phyloP scores from a whole-genome alignment of 1,284 basidiomycete genomes.

The Fomes fomentarius region DNA sequence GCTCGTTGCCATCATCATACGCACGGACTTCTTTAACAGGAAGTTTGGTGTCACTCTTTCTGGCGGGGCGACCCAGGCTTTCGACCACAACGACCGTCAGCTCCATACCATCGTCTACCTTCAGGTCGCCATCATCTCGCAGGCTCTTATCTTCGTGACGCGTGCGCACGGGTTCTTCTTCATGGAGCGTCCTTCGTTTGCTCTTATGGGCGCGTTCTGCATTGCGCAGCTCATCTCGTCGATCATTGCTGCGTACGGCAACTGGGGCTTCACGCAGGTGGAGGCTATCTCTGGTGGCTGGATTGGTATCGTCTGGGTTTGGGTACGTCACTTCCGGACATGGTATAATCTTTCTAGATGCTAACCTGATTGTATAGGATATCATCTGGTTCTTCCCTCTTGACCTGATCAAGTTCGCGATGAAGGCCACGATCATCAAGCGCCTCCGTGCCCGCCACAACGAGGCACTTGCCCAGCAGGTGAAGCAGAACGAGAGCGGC shows the following conservation, averaged over 20 bases:
- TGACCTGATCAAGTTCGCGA: slow-evolving; percentile 94
- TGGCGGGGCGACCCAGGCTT: slow-evolving; percentile 36
- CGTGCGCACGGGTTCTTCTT: slow-evolving; percentile 98
- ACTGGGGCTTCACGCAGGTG: slow-evolving; percentile 92
- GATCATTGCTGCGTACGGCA: slow-evolving; percentile 91
- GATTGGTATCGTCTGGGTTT: slow-evolving; percentile 97
- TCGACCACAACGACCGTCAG: slow-evolving; percentile 72
- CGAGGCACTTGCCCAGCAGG: slow-evolving; percentile 38
- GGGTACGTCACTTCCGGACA: slow-evolving; percentile 51
- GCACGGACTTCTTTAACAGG: slow-evolving; percentile 90
- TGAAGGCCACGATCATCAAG: slow-evolving; percentile 93
- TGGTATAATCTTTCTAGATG: slow-evolving; percentile 1
- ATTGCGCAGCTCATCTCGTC: slow-evolving; percentile 93
- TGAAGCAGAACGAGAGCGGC: slow-evolving; percentile 52
- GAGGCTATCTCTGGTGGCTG: slow-evolving; percentile 83
- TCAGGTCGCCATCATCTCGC: slow-evolving; percentile 97
- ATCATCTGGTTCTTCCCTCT: slow-evolving; percentile 95
- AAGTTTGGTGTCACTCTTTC: slow-evolving; percentile 78
- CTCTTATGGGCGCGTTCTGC: slow-evolving; percentile 89
- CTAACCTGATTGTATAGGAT: slow-evolving; percentile 53
- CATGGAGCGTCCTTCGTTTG: slow-evolving; percentile 94
- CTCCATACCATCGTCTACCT: slow-evolving; percentile 85
- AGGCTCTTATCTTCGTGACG: slow-evolving; percentile 96
- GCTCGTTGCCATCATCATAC: slow-evolving; percentile 83
- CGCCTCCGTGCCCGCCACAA: slow-evolving; percentile 74